Evolutionary conservation across 2,329 filamentous ascomycete species (phyloP).

Genomic region (Rugonectria rugulosa): DNA sequence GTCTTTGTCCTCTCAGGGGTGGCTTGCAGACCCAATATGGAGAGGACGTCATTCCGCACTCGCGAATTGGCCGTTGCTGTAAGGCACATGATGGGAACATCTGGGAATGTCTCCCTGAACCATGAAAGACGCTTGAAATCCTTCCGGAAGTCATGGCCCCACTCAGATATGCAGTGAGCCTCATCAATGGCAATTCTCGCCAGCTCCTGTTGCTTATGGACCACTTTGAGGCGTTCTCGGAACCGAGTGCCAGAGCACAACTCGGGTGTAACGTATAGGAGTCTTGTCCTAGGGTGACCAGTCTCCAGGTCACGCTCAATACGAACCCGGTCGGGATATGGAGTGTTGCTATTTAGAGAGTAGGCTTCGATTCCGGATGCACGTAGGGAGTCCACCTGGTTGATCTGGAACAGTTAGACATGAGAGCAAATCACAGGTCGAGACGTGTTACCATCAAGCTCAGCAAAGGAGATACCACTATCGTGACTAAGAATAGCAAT

Average conservation of each 20-base stretch:
- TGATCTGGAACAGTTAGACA: constrained; percentile 65
- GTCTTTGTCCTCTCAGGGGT: constrained; percentile 66
- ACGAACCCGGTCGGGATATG: constrained; percentile 66
- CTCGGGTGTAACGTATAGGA: constrained; percentile 95
- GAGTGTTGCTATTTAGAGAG: constrained; percentile 86
- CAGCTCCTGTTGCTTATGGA: constrained; percentile 84
- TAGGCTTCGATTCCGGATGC: constrained; percentile 79
- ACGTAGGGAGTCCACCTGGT: constrained; percentile 85
- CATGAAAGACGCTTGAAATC: constrained; percentile 88
- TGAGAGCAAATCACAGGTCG: neutral
- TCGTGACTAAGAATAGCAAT: constrained; percentile 67
- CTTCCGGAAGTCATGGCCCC: constrained; percentile 96
- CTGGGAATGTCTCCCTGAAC: constrained; percentile 82
- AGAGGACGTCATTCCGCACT: constrained; percentile 84
- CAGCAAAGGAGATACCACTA: constrained; percentile 88
- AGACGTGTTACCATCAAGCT: constrained; percentile 78
- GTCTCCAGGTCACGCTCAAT: constrained; percentile 86
- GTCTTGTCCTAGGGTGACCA: constrained; percentile 81
- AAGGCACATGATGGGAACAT: constrained; percentile 89
- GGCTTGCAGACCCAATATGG: constrained; percentile 72
- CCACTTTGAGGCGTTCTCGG: constrained; percentile 73
- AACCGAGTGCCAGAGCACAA: constrained; percentile 82
- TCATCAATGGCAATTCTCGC: constrained; percentile 90
- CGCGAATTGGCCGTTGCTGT: constrained; percentile 88
- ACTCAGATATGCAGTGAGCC: constrained; percentile 97